These are phyloP conservation scores for Starmerella roubikii DNA, from an alignment of 805 yeast genomes.

Conservation along the genomic window DNA sequence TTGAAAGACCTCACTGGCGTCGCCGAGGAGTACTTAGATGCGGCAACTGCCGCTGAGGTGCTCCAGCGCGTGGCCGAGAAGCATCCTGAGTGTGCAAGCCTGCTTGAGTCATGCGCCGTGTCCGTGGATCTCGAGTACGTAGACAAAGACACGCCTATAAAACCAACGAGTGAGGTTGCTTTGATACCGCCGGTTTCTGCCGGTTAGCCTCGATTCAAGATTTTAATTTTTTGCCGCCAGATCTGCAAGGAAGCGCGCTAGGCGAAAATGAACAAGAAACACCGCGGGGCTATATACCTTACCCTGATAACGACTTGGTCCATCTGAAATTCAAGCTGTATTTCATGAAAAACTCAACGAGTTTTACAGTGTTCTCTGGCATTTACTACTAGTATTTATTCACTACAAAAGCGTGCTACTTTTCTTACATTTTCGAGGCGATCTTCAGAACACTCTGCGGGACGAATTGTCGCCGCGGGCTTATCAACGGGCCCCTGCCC, in stretches of 20 bases:
- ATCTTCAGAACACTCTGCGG: too few species aligned
- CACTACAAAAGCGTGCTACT: too few species aligned
- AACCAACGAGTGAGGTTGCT: constrained; percentile 19
- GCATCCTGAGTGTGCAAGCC: constrained; percentile 12
- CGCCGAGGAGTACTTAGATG: constrained; percentile 2
- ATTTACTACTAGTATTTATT: too few species aligned
- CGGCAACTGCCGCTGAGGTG: constrained; percentile 2
- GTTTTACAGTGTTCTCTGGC: too few species aligned
- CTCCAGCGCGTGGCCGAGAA: constrained; percentile 7
- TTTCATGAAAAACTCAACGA: too few species aligned
- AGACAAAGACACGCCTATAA: constrained; percentile 4
- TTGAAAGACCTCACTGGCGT: constrained; percentile 16
- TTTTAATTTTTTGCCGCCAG: too few species aligned
- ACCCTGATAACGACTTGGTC: too few species aligned
- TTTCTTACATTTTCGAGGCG: too few species aligned
- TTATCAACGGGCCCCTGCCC: neutral
- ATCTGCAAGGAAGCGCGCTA: too few species aligned
- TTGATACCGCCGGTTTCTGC: constrained; percentile 25
- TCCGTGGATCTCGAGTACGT: constrained; percentile 21
- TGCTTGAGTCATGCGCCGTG: constrained; percentile 19
- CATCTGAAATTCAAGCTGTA: too few species aligned
- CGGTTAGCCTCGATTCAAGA: constrained; percentile 19
- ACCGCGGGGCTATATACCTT: too few species aligned
- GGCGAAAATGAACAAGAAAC: too few species aligned
- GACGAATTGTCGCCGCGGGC: neutral